Conservation (phyloP, 139 green algal species). For the Ulvella scutata region DNA sequence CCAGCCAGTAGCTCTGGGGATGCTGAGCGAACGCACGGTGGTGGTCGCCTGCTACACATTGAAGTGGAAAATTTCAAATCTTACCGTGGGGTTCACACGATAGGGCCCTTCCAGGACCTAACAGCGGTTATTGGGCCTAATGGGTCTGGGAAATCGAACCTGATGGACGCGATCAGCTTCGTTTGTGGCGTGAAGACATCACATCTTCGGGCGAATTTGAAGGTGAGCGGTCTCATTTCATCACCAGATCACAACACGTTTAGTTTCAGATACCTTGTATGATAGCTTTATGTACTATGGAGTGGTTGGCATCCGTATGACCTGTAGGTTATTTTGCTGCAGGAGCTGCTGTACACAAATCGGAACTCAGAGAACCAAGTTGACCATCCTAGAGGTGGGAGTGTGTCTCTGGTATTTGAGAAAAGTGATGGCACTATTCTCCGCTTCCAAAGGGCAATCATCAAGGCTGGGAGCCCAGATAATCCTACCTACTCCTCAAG, state of each 20-base stretch:
- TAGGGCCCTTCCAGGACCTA: slow-evolving; percentile 88
- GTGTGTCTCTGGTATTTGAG: slow-evolving; percentile 61
- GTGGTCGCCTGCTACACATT: slow-evolving; percentile 35
- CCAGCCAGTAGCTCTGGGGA: too few relatives aligned
- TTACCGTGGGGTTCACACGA: slow-evolving; percentile 65
- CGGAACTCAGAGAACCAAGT: slow-evolving; percentile 13
- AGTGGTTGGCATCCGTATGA: too few relatives aligned
- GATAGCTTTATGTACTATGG: too few relatives aligned
- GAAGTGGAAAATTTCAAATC: slow-evolving; percentile 92
- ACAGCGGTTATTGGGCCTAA: slow-evolving; percentile 89
- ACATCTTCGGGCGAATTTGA: slow-evolving; percentile 43
- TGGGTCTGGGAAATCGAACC: slow-evolving; percentile 89
- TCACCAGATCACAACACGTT: too few relatives aligned
- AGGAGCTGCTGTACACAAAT: slow-evolving; percentile 84
- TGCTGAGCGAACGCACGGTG: too few relatives aligned
- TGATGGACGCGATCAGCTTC: slow-evolving; percentile 99
- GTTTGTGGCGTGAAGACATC: slow-evolving; percentile 81
- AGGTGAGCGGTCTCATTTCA: too few relatives aligned
- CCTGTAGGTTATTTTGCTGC: slow-evolving; percentile 22
- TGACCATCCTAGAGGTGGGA: slow-evolving; percentile 23
- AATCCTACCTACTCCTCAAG: slow-evolving; percentile 21
- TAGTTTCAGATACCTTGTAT: background rate
- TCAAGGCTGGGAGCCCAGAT: slow-evolving; percentile 17
- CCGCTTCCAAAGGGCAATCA: slow-evolving; percentile 57
- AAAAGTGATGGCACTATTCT: slow-evolving; percentile 43